Conservation (phyloP, 1,139 yeast genomes). For the Saccharomyces hybrid region DNA sequence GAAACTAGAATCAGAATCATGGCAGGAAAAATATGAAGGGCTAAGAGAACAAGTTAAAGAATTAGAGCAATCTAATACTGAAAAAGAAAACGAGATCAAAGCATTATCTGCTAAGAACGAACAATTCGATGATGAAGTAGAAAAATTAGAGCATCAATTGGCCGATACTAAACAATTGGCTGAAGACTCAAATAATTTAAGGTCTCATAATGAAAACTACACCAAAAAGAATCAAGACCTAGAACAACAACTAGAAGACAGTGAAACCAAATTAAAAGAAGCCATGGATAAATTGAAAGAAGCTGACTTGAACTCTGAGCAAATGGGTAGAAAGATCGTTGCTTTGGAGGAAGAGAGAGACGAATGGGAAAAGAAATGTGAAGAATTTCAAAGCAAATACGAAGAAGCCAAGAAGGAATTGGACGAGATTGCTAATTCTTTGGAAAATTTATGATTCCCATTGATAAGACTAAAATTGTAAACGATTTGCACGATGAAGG, state of each 20-base stretch:
- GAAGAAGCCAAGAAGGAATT: constrained; percentile 80
- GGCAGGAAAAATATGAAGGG: constrained; percentile 96
- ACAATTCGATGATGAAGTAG: constrained; percentile 78
- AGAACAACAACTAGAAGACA: constrained; percentile 90
- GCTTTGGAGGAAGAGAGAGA: constrained; percentile 91
- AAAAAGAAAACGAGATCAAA: constrained; percentile 82
- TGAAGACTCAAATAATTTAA: constrained; percentile 85
- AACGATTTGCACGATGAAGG: neutral
- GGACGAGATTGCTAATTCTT: constrained; percentile 52
- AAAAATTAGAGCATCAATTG: constrained; percentile 70
- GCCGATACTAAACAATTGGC: constrained; percentile 80
- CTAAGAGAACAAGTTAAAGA: constrained; percentile 72
- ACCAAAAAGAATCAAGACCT: constrained; percentile 86
- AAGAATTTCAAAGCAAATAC: constrained; percentile 76
- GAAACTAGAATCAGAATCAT: constrained; percentile 90
- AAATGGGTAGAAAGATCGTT: constrained; percentile 88
- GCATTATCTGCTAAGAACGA: constrained; percentile 84
- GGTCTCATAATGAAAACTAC: constrained; percentile 83
- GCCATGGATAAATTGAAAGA: constrained; percentile 92
- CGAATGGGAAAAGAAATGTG: constrained; percentile 84
- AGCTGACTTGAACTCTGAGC: constrained; percentile 94
- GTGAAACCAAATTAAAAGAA: constrained; percentile 86
- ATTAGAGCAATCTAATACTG: constrained; percentile 70
- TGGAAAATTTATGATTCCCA: constrained; percentile 20
- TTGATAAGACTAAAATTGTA: neutral